Evolutionary conservation across 768 basidiomycete species (phyloP), one percentile per base, ranked within the genome.

Genomic region (Pisolithus orientalis): DNA sequence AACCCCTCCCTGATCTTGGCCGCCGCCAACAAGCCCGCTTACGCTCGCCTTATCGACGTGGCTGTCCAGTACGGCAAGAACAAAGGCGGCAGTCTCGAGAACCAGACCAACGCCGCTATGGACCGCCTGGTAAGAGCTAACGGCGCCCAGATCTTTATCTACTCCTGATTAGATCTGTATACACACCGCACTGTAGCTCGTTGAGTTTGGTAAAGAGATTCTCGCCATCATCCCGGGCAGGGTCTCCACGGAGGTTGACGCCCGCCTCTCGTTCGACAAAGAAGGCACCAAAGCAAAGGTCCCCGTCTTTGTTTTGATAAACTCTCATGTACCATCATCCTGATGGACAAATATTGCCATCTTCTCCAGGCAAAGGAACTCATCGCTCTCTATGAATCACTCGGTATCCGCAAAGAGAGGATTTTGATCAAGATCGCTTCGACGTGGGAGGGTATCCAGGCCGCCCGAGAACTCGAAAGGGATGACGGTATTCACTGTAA

Each of bases 371-470:
- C 88, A 38, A 87, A 81, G 70, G 81, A 89, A 65, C 83, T 98
- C 65, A 98, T 99, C 62, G 84, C 84, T 37, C 85, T 98, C 55
- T 99, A 99, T 78, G 81, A 94, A 34, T 90, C 89, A n/a, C 68
- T 94, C 57, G 96, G 96, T 57, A 84, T 99, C 75, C 76, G 82
- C 68, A 91, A 89, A 75, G 94, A 98, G 40, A 91, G 96, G 57
- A 77, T 99, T 57, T 78, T 99, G 61, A 97, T 99, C 84, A 99
- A 99, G 79, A 97, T 99, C 66, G 96, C 95, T 29, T 95, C 96
- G 39, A 94, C 94, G 45, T 99, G 92, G 90, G 96, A 98, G 74
- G 96, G 96, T 73, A 99, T 99, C 75, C 95, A 99, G 72, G 96
- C 96, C 54, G 96, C 96, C 37, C 85, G 93, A 57, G 87, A 94